phyloP scores from a whole-genome alignment of 2,329 filamentous ascomycete genomes.

The Claviceps quebecensis region DNA sequence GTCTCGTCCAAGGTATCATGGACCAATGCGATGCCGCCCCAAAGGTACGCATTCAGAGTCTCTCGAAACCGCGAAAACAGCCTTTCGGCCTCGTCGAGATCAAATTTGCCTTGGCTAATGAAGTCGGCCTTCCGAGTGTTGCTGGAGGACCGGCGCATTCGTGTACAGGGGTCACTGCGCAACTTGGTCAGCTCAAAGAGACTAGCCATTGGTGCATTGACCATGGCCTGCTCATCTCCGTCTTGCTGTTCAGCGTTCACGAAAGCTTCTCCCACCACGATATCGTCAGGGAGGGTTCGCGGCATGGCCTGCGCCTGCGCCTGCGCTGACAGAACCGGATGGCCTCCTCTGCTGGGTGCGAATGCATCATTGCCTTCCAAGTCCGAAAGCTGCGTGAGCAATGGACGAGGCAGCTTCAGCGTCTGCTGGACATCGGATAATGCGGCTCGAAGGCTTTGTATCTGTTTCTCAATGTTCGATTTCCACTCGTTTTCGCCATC shows the following conservation, averaged over 20 bases:
- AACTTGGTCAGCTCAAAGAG: constrained; percentile 19
- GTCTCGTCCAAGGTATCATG: constrained; percentile 15
- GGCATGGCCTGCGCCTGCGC: neutral
- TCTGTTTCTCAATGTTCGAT: constrained; percentile 15
- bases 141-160: constrained; percentile 5
- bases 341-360: neutral
- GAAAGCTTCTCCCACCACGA: constrained; percentile 15
- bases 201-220: constrained; percentile 19
- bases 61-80: constrained; percentile 15
- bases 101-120: constrained; percentile 15
- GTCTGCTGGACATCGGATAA: constrained; percentile 14
- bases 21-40: constrained; percentile 18
- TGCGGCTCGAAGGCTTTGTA: constrained; percentile 14
- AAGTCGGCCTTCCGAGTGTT: constrained; percentile 14
- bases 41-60: constrained; percentile 19
- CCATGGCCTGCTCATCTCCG: constrained; percentile 14
- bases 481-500: constrained; percentile 37
- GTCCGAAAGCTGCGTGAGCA: neutral
- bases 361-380: neutral
- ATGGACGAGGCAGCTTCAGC: constrained; percentile 8
- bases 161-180: constrained; percentile 16
- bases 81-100: constrained; percentile 14
- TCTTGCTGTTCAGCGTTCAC: constrained; percentile 12
- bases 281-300: neutral
- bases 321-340: neutral